Base-by-base conservation (phyloP, 2,329 filamentous ascomycete genomes). In the Colletotrichum sp. region DNA sequence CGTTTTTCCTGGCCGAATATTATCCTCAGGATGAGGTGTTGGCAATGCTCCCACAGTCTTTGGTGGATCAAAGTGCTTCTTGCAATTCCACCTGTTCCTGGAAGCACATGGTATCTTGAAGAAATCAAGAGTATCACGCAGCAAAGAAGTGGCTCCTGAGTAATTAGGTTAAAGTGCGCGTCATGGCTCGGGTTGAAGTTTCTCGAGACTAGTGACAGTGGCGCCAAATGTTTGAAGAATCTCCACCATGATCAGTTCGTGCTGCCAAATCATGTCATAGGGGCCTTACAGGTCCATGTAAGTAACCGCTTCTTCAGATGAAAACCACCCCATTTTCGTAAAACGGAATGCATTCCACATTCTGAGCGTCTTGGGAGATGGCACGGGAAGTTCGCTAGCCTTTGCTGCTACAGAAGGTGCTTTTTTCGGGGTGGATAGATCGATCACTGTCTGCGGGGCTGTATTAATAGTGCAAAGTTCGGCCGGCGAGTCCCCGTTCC, bases 281-380 rank as follows among this genome's bases (percentile, higher is more conserved):
- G 2, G 82, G 80, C 82, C 84, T 70, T 75, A 87, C 83, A 89
- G 72, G 75, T 91, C 88, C 61, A 91, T 83, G 71, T 90, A 89
- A 2, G 86, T 88, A 2, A 90, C 85, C 12, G 88, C 89, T 78
- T 91, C 89, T 70, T 87, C 84, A 5, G 89, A 88, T 1, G 88
- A 88, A 71, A 91, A 88, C 88, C 88, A 90, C 0, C 89, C 89
- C 87, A 90, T 89, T 73, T 86, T 87, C 21, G 90, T 88, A 78
- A 90, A 91, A 0, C 88, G 86, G 32, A 78, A 79, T 3, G 78
- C 70, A 30, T 72, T 71, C 78, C 79, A 80, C 13, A 78, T 57
- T 18, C 70, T 21, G n/a, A 57, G 52, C 16, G 52, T 57, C 24
- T 21, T 57, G 9, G 52, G 7, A 21, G 52, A 57, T 26, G 52